These are phyloP conservation scores for Solanum hybrid DNA, from an alignment of 305 asterid genomes.

Conservation along the genomic window DNA sequence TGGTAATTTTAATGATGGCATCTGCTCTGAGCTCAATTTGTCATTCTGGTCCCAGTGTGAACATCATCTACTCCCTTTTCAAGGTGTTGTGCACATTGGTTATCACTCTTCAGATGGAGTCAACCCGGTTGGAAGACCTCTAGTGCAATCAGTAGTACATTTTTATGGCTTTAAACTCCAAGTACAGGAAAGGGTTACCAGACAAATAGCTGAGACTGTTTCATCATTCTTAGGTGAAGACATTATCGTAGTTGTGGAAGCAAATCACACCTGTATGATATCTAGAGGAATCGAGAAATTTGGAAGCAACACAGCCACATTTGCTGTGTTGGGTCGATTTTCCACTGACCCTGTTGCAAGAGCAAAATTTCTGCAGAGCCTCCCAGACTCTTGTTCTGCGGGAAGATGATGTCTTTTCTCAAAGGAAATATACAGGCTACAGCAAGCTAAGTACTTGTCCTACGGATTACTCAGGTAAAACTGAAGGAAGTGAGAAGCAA, in stretches of 20 bases:
- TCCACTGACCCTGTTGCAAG: conserved; percentile 56
- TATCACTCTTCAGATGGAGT: conserved; percentile 33
- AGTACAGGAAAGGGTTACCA: conserved; percentile 90
- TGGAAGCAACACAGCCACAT: conserved; percentile 81
- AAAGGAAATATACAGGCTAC: neutral
- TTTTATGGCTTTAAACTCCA: conserved; percentile 90
- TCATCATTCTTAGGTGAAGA: conserved; percentile 67
- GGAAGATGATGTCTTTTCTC: neutral
- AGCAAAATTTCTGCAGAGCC: conserved; percentile 61
- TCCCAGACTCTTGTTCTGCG: conserved; percentile 33
- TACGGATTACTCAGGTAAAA: neutral
- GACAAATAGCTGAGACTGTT: conserved; percentile 79
- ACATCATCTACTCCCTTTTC: conserved; percentile 90
- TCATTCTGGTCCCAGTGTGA: conserved; percentile 86
- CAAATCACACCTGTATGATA: conserved; percentile 89
- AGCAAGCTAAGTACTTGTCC: neutral
- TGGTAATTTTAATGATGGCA: conserved; percentile 14
- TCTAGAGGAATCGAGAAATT: conserved; percentile 84
- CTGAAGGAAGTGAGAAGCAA: neutral
- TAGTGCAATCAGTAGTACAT: conserved; percentile 37
- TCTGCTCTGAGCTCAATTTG: conserved; percentile 52
- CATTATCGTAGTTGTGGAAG: conserved; percentile 79
- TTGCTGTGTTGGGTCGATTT: conserved; percentile 78
- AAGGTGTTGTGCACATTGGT: conserved; percentile 63
- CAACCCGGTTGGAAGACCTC: conserved; percentile 20